Base-by-base conservation (phyloP, 352 stramenopile genomes). In the Phytophthora constricta region DNA sequence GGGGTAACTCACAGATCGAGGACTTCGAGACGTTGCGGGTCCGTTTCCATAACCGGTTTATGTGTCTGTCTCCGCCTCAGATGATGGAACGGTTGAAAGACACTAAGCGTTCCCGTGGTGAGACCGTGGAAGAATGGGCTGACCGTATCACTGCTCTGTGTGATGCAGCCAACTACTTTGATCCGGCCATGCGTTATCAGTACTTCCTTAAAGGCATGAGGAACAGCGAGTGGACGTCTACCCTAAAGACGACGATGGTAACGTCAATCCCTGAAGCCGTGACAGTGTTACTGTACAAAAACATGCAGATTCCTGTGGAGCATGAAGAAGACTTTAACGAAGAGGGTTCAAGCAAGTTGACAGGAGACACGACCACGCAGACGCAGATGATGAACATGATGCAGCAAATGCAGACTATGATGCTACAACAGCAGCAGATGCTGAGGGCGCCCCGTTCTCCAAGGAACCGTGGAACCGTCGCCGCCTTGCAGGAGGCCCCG, bases 21-120 rank as follows among this genome's bases (percentile, higher is more conserved):
- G 20, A 50, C 43, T 50, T 50, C 17, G 20, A 28, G 17, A 50
- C 43, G 43, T 16, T 50, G 43, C 5, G 43, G 9, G 20, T 28
- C n/a, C 22, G 20, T 14, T 50, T 50, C 20, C 17, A 50, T n/a
- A 50, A 50, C 43, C 43, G 43, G 8, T 50, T 50, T n/a, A 9
- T 50, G 19, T 50, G 43, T 50, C 4, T 50, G 5, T 31, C 43
- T 14, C 43, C 43, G 17, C 8, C n/a, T 14, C 43, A 50, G 16
- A 26, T 50, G 43, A 50, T 26, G 17, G 43, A 50, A 50, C 43
- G 43, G 43, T 31, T 50, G 43, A 26, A 28, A 5, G 14, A 26
- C 8, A n/a, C 43, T n/a, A 50, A 26, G 43, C n/a, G 43, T 31
- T 26, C 43, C 20, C n/a, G 22, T 5, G 43, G 22, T 50, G 43